Evolutionary conservation across 2,329 filamentous ascomycete genomes (phyloP), one percentile per base, ranked within the genome.

Genomic region (Monilinia polystroma): DNA sequence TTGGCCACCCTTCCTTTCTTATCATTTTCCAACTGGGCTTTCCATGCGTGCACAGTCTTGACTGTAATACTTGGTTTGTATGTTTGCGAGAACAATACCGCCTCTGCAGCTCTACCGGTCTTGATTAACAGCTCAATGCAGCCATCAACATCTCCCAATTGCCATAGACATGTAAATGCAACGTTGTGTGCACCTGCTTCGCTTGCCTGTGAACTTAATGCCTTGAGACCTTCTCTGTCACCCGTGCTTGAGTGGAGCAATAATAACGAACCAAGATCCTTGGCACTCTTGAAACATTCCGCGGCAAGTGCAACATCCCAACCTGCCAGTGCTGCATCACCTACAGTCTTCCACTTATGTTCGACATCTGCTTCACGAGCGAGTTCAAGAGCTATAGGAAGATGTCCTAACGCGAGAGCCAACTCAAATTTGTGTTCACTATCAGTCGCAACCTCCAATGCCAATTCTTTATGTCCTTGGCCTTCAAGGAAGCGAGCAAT

Each of bases 341-440:
- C 95, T 5, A 99, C 92, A 4, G 88, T 93, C 84, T 98, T 98
- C 95, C 95, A 99, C 80, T 97, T 97, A 80, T 98, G 94, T 77
- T 98, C 95, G 1, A 88, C 91, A 70, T 97, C 90, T 14, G 92
- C 90, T 77, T 90, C 84, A 52, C 88, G 85, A 8, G 95, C 94
- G 62, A 98, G 87, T 68, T 93, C 88, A 3, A 97, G 84, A 0
- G 94, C 94, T 75, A 94, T 91, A 52, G 93, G 86, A 18, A 98
- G 86, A 70, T 95, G 90, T 73, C 90, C 92, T 54, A 99, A 83
- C 3, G 87, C 85, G 43, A 99, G 83, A 0, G 95, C 90, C 29
- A 99, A 85, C 68, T 99, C 95, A 74, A 99, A 98, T 76, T 96
- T 95, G 81, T 99, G 95, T 80, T 99, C 95, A 0, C 91, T 84